Conservation (phyloP, 305 asterid genomes). For the Fraxinus sp. region DNA sequence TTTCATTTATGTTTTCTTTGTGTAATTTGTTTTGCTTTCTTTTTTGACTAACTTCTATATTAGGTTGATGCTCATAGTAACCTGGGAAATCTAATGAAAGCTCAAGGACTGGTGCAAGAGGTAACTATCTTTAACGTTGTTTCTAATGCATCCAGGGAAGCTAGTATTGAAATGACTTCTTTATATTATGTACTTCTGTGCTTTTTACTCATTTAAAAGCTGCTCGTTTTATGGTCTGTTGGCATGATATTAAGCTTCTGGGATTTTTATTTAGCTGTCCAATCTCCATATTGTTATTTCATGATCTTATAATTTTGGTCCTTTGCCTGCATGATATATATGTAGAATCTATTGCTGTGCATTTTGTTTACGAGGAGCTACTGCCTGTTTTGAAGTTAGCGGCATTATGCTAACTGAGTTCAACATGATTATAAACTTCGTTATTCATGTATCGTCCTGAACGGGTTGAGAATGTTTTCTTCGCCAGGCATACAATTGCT, state of each 20-base stretch:
- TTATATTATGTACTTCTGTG: background rate
- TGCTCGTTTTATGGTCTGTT: slow-evolving; percentile 13
- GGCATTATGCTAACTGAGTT: background rate
- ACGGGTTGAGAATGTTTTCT: slow-evolving; percentile 10
- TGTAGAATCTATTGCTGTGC: background rate
- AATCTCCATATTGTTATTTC: background rate
- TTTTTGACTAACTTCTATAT: slow-evolving; percentile 22
- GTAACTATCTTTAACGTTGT: slow-evolving; percentile 35
- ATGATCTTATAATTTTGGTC: background rate
- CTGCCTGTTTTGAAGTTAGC: slow-evolving; percentile 1
- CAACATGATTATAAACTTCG: slow-evolving; percentile 7
- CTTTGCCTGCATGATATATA: background rate
- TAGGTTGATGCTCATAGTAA: slow-evolving; percentile 99
- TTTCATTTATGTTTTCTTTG: slow-evolving; percentile 2
- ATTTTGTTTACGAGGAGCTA: background rate
- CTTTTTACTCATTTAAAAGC: background rate
- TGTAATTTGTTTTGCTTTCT: slow-evolving; percentile 16
- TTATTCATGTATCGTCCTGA: slow-evolving; percentile 13
- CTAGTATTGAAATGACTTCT: background rate
- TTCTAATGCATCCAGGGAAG: background rate
- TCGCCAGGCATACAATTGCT: slow-evolving; percentile 83
- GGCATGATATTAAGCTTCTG: slow-evolving; percentile 14
- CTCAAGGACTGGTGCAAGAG: slow-evolving; percentile 93
- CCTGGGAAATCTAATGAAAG: slow-evolving; percentile 98
- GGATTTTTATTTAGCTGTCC: background rate